A percentile compares a stretch with the other conserved stretches of the same genome.
Evolutionary conservation across 306 rosid genomes (phyloP).

Genomic region (Purshia tridentata): DNA sequence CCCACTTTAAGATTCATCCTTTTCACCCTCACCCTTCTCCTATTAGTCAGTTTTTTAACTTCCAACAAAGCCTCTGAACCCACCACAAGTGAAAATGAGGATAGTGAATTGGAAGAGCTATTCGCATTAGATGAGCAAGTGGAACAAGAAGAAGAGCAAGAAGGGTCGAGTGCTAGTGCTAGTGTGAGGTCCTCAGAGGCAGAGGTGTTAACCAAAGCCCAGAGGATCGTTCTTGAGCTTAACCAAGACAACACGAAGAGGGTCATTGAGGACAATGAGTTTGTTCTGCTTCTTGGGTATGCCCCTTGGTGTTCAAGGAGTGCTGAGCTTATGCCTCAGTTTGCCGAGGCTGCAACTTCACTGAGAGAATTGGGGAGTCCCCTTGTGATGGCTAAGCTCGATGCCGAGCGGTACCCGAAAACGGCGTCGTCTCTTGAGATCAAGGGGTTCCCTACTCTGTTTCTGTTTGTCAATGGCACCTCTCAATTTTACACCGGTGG

Average conservation of each 20-base stretch:
- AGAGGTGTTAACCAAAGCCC: slow-evolving; percentile 72
- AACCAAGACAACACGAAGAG: slow-evolving; percentile 68
- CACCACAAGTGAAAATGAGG: slow-evolving; percentile 33
- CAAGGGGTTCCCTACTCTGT: slow-evolving; percentile 86
- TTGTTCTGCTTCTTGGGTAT: slow-evolving; percentile 78
- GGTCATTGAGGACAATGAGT: slow-evolving; percentile 62
- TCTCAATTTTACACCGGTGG: slow-evolving; percentile 86
- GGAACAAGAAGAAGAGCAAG: slow-evolving; percentile 38
- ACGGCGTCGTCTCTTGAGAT: slow-evolving; percentile 72
- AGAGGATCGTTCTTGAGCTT: slow-evolving; percentile 81
- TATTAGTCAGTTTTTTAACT: slow-evolving; percentile 31
- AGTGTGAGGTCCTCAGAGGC: slow-evolving; percentile 69
- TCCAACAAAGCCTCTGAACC: slow-evolving; percentile 43
- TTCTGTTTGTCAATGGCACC: slow-evolving; percentile 82
- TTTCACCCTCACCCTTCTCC: slow-evolving; percentile 51
- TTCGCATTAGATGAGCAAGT: slow-evolving; percentile 78
- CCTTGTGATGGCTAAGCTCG: slow-evolving; percentile 83
- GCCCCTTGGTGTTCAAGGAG: slow-evolving; percentile 97
- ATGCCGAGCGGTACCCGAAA: slow-evolving; percentile 74
- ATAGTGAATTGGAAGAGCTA: slow-evolving; percentile 64
- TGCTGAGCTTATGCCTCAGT: slow-evolving; percentile 95
- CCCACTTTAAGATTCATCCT: slow-evolving; percentile 53
- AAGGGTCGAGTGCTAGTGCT: slow-evolving; percentile 15
- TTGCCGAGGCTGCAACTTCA: slow-evolving; percentile 87
- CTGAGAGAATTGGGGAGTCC: slow-evolving; percentile 63